Conservation (phyloP, 129 eudicot species). For the Artemisia tridentata region DNA sequence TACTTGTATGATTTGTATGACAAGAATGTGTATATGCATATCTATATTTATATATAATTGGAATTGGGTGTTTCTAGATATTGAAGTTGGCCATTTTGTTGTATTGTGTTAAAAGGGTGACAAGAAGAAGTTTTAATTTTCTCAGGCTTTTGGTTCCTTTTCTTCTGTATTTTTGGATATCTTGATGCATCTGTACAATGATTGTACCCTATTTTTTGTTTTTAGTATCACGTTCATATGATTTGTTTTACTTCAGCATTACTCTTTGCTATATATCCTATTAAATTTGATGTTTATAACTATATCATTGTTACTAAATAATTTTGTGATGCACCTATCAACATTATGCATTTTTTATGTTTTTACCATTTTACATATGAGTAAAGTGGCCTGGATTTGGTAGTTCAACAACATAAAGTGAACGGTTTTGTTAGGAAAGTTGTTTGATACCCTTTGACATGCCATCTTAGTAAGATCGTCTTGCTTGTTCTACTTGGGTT, state of each 20-base stretch:
- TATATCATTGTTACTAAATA: no score
- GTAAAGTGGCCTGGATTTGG: no score
- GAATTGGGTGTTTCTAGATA: slow-evolving; percentile 26
- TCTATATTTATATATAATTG: slow-evolving; percentile 31
- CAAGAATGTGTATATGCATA: slow-evolving; percentile 46
- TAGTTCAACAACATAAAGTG: no score
- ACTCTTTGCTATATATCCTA: neutral
- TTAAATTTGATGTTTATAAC: neutral
- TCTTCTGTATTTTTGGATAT: slow-evolving; percentile 14
- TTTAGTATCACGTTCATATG: slow-evolving; percentile 8
- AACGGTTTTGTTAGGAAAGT: no score
- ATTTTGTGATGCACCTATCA: neutral
- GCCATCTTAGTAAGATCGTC: no score
- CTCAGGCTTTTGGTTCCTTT: slow-evolving; percentile 27
- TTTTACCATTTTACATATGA: no score
- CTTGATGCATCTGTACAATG: slow-evolving; percentile 14
- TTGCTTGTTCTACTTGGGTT: no score
- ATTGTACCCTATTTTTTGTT: slow-evolving; percentile 21
- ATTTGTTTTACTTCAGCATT: neutral
- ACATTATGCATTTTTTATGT: neutral
- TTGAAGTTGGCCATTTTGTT: slow-evolving; percentile 37
- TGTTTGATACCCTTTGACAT: no score
- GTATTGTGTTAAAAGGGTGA: slow-evolving; percentile 29
- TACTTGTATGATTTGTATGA: slow-evolving; percentile 11
- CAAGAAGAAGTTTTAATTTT: slow-evolving; percentile 14